Percentiles rank a stretch among this genome's conserved stretches.
Evolutionary conservation across 805 yeast species (phyloP).

Genomic region (Ogataea sp.): DNA sequence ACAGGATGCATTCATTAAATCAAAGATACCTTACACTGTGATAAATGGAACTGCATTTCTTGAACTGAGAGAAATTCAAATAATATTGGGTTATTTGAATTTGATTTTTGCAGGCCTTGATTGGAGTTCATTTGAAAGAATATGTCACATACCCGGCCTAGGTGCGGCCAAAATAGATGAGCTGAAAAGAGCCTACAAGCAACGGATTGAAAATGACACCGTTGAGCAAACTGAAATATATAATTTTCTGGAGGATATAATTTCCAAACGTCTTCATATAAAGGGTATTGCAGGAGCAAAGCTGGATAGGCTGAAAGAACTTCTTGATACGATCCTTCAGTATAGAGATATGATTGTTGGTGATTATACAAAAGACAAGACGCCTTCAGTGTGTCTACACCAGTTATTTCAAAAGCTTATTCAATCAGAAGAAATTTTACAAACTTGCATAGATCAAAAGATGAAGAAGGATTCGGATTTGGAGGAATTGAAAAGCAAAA

Average conservation of each 20-base stretch:
- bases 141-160: conserved; percentile 51
- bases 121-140: conserved; percentile 47
- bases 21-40: conserved; percentile 55
- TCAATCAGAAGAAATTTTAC: too few species aligned
- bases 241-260: background rate
- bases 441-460: too few species aligned
- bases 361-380: too few species aligned
- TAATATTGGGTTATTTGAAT: conserved; percentile 57
- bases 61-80: conserved; percentile 63
- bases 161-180: conserved; percentile 61
- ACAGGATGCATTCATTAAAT: conserved; percentile 52
- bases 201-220: conserved; percentile 1
- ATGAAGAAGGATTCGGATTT: too few species aligned
- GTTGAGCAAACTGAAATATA: background rate
- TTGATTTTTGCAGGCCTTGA: conserved; percentile 54
- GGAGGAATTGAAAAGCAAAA: too few species aligned
- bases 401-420: too few species aligned
- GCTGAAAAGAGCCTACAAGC: conserved; percentile 22
- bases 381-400: too few species aligned
- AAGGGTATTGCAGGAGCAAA: background rate
- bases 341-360: too few species aligned
- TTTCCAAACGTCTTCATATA: background rate
- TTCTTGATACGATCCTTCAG: too few species aligned
- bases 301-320: too few species aligned
- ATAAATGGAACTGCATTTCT: conserved; percentile 74